Evolutionary conservation across 768 basidiomycete genomes (phyloP).

Genomic region (Albatrellus ellisii): DNA sequence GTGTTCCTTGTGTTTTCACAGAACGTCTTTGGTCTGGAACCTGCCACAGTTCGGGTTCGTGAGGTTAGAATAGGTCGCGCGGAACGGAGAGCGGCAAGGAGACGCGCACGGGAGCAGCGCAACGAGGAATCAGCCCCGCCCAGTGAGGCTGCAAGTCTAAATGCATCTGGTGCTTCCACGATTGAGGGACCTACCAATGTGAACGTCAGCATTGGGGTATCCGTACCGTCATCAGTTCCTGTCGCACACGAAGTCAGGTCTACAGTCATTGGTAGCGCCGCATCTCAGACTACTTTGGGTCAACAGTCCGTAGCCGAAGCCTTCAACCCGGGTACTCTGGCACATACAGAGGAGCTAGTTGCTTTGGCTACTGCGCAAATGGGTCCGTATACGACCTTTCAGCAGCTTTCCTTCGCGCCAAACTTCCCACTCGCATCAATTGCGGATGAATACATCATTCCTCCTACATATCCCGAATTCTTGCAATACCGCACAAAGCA

Average conservation of each 20-base stretch:
- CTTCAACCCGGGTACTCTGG: constrained; percentile 25
- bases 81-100: constrained; percentile 72
- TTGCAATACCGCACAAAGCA: constrained; percentile 51
- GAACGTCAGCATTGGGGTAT: constrained; percentile 36
- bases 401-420: constrained; percentile 77
- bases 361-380: constrained; percentile 56
- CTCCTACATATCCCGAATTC: constrained; percentile 78
- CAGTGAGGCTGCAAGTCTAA: constrained; percentile 28
- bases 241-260: constrained; percentile 29
- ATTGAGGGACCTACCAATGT: constrained; percentile 35
- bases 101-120: constrained; percentile 61
- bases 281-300: constrained; percentile 14
- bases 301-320: constrained; percentile 20
- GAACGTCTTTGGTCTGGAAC: constrained; percentile 86
- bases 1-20: constrained; percentile 86
- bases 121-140: constrained; percentile 33
- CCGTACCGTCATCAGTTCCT: constrained; percentile 36
- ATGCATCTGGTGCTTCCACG: constrained; percentile 25
- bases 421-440: constrained; percentile 81
- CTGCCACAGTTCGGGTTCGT: constrained; percentile 86
- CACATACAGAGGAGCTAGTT: constrained; percentile 44
- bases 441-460: constrained; percentile 84
- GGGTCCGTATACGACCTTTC: constrained; percentile 85
- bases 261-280: constrained; percentile 4
- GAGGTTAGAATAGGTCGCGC: constrained; percentile 86